Percentiles rank a stretch among this genome's conserved stretches.
phyloP scores from a whole-genome alignment of 768 basidiomycete genomes.

The Suillus discolor region DNA sequence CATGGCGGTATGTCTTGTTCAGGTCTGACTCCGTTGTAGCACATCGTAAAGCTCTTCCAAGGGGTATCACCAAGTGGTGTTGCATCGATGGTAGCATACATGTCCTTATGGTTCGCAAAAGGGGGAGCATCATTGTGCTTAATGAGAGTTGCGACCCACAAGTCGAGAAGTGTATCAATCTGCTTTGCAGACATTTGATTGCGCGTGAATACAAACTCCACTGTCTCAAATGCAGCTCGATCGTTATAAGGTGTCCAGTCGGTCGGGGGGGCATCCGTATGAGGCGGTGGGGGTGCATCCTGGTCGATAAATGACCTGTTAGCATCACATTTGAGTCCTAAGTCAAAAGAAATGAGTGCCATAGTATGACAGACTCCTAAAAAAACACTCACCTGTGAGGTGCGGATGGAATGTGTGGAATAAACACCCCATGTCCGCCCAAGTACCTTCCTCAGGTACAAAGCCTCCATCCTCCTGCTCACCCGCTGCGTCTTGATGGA shows the following conservation, averaged over 20 bases:
- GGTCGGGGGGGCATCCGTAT: neutral
- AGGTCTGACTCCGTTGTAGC: slow-evolving; percentile 19
- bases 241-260: slow-evolving; percentile 10
- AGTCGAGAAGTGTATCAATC: slow-evolving; percentile 22
- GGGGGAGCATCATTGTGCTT: no score
- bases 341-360: neutral
- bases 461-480: no score
- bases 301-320: neutral
- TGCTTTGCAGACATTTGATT: slow-evolving; percentile 23
- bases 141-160: no score
- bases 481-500: no score
- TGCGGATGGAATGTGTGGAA: neutral
- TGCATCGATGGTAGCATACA: slow-evolving; percentile 33
- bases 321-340: neutral
- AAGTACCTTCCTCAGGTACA: slow-evolving; percentile 4
- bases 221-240: slow-evolving; percentile 20
- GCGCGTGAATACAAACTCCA: slow-evolving; percentile 23
- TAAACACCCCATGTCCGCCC: neutral
- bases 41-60: slow-evolving; percentile 28
- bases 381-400: no score
- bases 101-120: no score
- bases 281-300: neutral
- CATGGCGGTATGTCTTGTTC: slow-evolving; percentile 20
- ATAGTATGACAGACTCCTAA: neutral
- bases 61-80: slow-evolving; percentile 26